Evolutionary conservation across 2,329 filamentous ascomycete genomes (phyloP).

Genomic region (Scedosporium dehoogii): DNA sequence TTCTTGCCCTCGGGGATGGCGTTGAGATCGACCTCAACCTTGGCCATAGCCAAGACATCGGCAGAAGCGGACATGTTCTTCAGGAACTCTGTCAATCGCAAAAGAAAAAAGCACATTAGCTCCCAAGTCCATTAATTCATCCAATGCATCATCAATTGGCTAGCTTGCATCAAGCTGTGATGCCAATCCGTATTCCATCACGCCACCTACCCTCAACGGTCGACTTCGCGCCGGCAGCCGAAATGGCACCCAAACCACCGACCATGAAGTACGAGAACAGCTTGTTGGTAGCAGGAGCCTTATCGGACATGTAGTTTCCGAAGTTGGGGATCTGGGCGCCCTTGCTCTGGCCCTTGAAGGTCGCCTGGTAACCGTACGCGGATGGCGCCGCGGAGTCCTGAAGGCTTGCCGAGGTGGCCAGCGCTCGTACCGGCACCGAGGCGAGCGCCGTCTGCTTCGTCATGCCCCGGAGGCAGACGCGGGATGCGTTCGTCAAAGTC

Average conservation of each 20-base stretch:
- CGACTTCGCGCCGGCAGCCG: slow-evolving; percentile 90
- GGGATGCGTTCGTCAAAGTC: slow-evolving; percentile 58
- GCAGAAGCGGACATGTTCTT: slow-evolving; percentile 99
- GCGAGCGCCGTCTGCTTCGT: slow-evolving; percentile 29
- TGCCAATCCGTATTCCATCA: background rate
- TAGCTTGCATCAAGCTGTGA: slow-evolving; percentile 13
- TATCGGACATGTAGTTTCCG: slow-evolving; percentile 71
- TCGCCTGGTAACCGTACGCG: slow-evolving; percentile 32
- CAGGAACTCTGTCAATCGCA: slow-evolving; percentile 70
- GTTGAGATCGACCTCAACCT: slow-evolving; percentile 92
- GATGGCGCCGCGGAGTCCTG: slow-evolving; percentile 28
- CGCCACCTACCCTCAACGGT: slow-evolving; percentile 82
- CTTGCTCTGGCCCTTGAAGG: slow-evolving; percentile 47
- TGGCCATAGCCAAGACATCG: slow-evolving; percentile 97
- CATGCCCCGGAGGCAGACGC: slow-evolving; percentile 55
- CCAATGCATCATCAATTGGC: background rate
- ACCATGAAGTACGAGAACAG: slow-evolving; percentile 98
- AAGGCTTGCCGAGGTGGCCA: slow-evolving; percentile 45
- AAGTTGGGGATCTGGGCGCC: slow-evolving; percentile 77
- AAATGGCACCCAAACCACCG: slow-evolving; percentile 83
- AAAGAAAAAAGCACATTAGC: background rate
- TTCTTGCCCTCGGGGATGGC: slow-evolving; percentile 99
- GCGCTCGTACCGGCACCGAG: slow-evolving; percentile 36
- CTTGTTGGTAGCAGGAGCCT: slow-evolving; percentile 62
- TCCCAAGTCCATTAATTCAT: background rate